Base-by-base conservation (phyloP, 345 rosid genomes). In the Eucalyptus viminalis region DNA sequence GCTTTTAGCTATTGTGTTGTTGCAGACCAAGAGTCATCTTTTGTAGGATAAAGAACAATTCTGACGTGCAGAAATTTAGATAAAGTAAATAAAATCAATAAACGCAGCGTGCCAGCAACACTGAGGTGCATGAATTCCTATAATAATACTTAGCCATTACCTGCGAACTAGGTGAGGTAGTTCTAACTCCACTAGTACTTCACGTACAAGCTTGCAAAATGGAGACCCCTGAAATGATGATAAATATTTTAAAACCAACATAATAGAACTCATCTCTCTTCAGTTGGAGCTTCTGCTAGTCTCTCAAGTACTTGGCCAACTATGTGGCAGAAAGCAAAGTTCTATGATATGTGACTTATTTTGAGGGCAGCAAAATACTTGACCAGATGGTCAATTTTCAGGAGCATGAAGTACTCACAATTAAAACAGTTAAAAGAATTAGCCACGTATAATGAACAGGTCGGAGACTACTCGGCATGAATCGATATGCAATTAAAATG, bases 181-280 rank as follows among this genome's bases (percentile, higher is more conserved):
- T 92, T 96, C 98, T 76, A 97, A 91, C 91, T 97, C 99, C 56
- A 97, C 99, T 80, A 97, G 95, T 85, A 90, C 96, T 93, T 97
- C 99, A 3, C 97, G 97, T 31, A 93, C 98, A 88, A 95, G 89
- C 92, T 97, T 97, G 92, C 98, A 97, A 89, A 97, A 96, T 45
- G 99, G 99, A 25, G 98, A 97, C 87, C 95, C 97, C 99, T 97
- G 91, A 91, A 87, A 89, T 67, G 76, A 49, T 80, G 54, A 53
- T 51, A 88, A 80, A 76, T 80, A n/a, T 88, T 80, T 72, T 22
- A 31, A 47, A 83, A 87, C 34, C 45, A 34, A 31, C 37, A n/a
- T 51, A 34, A 49, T 49, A 14, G 25, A 86, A 37, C 40, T 17
- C 24, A 49, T 86, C 31, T 47, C 87, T 27, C 53, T 37, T 86